These are phyloP conservation scores for Phaffia australis DNA, from an alignment of 768 basidiomycete genomes.

Conservation along the genomic window DNA sequence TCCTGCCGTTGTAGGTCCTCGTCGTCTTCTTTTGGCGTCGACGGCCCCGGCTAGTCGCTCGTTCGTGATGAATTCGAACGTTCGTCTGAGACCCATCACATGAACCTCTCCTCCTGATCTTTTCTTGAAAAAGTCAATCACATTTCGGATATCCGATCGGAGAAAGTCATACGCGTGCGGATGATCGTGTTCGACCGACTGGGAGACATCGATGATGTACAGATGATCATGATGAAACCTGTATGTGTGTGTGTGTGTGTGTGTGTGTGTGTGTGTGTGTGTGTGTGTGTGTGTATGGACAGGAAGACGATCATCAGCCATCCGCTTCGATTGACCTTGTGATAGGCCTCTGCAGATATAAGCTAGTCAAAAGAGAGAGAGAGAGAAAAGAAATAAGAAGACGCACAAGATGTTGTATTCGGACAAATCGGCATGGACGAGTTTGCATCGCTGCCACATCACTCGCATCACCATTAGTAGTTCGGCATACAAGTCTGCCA, in stretches of 20 bases:
- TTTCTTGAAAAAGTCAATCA: slow-evolving; percentile 80
- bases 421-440: slow-evolving; percentile 94
- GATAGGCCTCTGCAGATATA: not conserved
- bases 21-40: slow-evolving; percentile 27
- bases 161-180: slow-evolving; percentile 94
- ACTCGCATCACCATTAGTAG: slow-evolving; percentile 65
- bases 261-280: not conserved
- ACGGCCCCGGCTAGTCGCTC: slow-evolving; percentile 37
- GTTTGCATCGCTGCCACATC: slow-evolving; percentile 80
- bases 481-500: slow-evolving; percentile 60
- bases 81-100: slow-evolving; percentile 65
- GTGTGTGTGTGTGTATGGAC: not conserved
- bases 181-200: slow-evolving; percentile 97
- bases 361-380: not conserved
- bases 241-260: not conserved
- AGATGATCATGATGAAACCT: slow-evolving; percentile 50
- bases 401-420: slow-evolving; percentile 91
- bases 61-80: slow-evolving; percentile 79
- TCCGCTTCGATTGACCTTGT: not conserved
- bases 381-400: not conserved
- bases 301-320: not conserved
- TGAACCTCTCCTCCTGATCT: slow-evolving; percentile 48
- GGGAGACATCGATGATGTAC: slow-evolving; percentile 94
- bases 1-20: slow-evolving; percentile 31
- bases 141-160: slow-evolving; percentile 77